These are phyloP conservation scores for Wickerhamomyces queroliae DNA, from an alignment of 805 yeast species.

Conservation along the genomic window DNA sequence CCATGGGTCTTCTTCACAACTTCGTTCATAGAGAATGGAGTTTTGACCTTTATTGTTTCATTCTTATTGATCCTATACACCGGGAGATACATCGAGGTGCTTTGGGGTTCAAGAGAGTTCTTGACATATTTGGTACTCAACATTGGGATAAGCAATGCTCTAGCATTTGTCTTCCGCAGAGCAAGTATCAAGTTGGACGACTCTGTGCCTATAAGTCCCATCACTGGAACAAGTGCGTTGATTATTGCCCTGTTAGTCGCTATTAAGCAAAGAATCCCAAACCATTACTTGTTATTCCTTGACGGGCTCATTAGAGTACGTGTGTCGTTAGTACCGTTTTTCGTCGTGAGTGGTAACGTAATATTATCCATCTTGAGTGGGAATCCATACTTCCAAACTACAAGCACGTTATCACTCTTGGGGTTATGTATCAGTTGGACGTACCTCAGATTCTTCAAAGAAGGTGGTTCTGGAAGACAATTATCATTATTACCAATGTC, in stretches of 20 bases:
- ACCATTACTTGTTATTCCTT: slow-evolving; percentile 44
- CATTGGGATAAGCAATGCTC: slow-evolving; percentile 29
- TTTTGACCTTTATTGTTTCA: slow-evolving; percentile 32
- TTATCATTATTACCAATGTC: slow-evolving; percentile 35
- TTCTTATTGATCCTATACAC: slow-evolving; percentile 37
- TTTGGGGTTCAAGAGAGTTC: slow-evolving; percentile 48
- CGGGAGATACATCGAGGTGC: slow-evolving; percentile 47
- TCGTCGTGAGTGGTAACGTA: slow-evolving; percentile 14
- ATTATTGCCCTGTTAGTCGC: slow-evolving; percentile 47
- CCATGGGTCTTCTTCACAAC: slow-evolving; percentile 49
- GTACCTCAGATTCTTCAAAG: slow-evolving; percentile 33
- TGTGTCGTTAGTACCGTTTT: slow-evolving; percentile 22
- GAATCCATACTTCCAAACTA: slow-evolving; percentile 4
- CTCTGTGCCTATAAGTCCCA: slow-evolving; percentile 8
- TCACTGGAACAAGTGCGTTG: slow-evolving; percentile 13
- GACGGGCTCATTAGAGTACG: slow-evolving; percentile 36
- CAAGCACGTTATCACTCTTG: slow-evolving; percentile 9
- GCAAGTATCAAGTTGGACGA: slow-evolving; percentile 5
- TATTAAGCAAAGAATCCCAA: slow-evolving; percentile 48
- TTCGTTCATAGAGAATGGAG: slow-evolving; percentile 39
- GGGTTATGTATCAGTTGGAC: slow-evolving; percentile 35
- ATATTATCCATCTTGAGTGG: slow-evolving; percentile 14
- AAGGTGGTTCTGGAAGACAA: slow-evolving; percentile 37
- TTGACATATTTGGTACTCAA: slow-evolving; percentile 33
- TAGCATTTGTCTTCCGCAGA: slow-evolving; percentile 25